Base-by-base conservation (phyloP, 225 moss, liverwort and hornwort species). In the Polytrichum commune region DNA sequence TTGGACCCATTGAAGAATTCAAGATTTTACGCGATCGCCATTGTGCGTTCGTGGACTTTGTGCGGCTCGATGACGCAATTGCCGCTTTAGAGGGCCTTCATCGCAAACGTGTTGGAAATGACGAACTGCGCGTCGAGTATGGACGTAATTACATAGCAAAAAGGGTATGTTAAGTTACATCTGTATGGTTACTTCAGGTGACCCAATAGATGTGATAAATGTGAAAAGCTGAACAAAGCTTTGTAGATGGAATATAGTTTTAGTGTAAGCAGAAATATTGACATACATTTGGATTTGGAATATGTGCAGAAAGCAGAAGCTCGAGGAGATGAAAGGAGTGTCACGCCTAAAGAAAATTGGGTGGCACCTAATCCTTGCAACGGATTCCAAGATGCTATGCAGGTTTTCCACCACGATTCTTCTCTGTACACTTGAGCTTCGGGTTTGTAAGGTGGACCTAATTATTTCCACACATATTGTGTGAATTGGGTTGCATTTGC, bases 21-120 rank as follows among this genome's bases (percentile, higher is more conserved):
- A 83, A 89, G 61, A 78, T 83, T 67, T 68, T 89, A 2, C 89
- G 78, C 0, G 88, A 88, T 78, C 85, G 83, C 18, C 80, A 89
- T 55, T 89, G 88, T 74, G 85, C 85, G 1, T 85, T 89, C 77
- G 83, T 89, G 53, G 89, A 89, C 77, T 89, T 75, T 55, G 79
- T 66, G 57, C 83, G 78, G 53, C 73, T 89, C 10, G 85, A 89
- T 22, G 89, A 85, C 55, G 89, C 89, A 1, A 76, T 89, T 70
- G 79, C 81, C 67, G 89, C 85, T 6, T 83, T 89, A 30, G 85
- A 89, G 54, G 76, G 74, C 1, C 46, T 89, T 0, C 83, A 85
- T 28, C 71, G 81, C 27, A 83, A 54, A 67, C 76, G 72, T 10
- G 10, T 85, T 2, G 83, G 85, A 20, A 83, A 85, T 16, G 83